Evolutionary conservation across 1,139 yeast genomes (phyloP).

Genomic region (Yamadazyma membranifaciens): DNA sequence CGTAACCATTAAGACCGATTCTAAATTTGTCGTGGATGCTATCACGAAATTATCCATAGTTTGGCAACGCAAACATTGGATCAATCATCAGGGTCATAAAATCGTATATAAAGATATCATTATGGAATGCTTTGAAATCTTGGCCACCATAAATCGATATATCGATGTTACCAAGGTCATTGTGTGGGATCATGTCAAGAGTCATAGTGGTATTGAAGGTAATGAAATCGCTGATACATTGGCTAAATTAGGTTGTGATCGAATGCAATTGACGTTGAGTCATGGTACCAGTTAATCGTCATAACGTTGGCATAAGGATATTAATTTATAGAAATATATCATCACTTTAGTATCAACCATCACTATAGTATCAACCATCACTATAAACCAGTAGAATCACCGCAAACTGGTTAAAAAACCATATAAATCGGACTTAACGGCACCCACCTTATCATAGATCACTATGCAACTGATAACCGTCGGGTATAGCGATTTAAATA

Average conservation of each 20-base stretch:
- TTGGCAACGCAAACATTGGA: conserved; percentile 60
- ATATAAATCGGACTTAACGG: too few species aligned
- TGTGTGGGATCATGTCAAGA: conserved; percentile 59
- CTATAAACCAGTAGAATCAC: too few species aligned
- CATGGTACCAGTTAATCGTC: too few species aligned
- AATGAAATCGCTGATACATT: conserved; percentile 75
- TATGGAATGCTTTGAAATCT: conserved; percentile 22
- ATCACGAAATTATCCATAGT: conserved; percentile 48
- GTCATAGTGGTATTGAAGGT: conserved; percentile 69
- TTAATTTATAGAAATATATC: too few species aligned
- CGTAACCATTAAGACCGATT: conserved; percentile 50
- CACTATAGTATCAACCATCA: too few species aligned
- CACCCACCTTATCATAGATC: too few species aligned
- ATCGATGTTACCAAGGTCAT: conserved; percentile 19
- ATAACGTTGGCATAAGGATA: too few species aligned
- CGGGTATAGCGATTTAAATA: too few species aligned
- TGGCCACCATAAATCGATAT: conserved; percentile 26
- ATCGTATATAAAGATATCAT: conserved; percentile 58
- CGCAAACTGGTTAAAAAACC: too few species aligned
- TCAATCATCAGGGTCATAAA: conserved; percentile 36
- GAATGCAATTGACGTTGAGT: conserved; percentile 2
- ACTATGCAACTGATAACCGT: too few species aligned
- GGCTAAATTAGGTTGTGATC: conserved; percentile 63
- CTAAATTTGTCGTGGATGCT: conserved; percentile 51
- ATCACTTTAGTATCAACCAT: too few species aligned